These are phyloP conservation scores for Backusella morwellensis DNA, from an alignment of 192 early-diverging fungal genomes.

Conservation along the genomic window DNA sequence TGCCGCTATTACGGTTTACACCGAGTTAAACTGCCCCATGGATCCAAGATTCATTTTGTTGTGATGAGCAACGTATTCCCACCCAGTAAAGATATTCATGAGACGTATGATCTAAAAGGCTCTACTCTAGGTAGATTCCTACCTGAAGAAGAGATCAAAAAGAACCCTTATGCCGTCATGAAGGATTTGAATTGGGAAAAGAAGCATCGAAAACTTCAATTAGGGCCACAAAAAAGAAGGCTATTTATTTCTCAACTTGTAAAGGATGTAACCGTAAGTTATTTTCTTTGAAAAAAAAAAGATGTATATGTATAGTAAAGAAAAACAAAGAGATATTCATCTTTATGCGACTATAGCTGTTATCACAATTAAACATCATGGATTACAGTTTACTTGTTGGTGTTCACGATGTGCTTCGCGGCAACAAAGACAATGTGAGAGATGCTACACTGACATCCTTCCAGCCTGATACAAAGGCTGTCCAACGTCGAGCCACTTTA, in stretches of 20 bases:
- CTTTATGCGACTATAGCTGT: constrained; percentile 56
- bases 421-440: constrained; percentile 89
- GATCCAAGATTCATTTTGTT: constrained; percentile 95
- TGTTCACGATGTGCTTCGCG: constrained; percentile 85
- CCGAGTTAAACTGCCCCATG: constrained; percentile 90
- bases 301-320: too few species aligned
- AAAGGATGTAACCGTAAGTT: constrained; percentile 70
- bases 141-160: constrained; percentile 72
- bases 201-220: constrained; percentile 64
- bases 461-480: constrained; percentile 47
- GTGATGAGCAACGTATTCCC: constrained; percentile 99
- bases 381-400: constrained; percentile 95
- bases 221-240: constrained; percentile 84
- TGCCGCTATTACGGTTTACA: constrained; percentile 95
- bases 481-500: constrained; percentile 42
- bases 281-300: too few species aligned
- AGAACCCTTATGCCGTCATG: constrained; percentile 85
- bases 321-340: too few species aligned
- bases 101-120: constrained; percentile 95
- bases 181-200: constrained; percentile 98
- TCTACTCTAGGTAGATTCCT: constrained; percentile 86
- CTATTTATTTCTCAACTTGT: constrained; percentile 87
- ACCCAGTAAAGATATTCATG: constrained; percentile 96
- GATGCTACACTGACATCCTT: constrained; percentile 91
- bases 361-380: constrained; percentile 26